A percentile compares a stretch with the other conserved stretches of the same genome.
These are phyloP conservation scores for Camelina hispida DNA, from an alignment of 345 rosid species.

Conservation along the genomic window DNA sequence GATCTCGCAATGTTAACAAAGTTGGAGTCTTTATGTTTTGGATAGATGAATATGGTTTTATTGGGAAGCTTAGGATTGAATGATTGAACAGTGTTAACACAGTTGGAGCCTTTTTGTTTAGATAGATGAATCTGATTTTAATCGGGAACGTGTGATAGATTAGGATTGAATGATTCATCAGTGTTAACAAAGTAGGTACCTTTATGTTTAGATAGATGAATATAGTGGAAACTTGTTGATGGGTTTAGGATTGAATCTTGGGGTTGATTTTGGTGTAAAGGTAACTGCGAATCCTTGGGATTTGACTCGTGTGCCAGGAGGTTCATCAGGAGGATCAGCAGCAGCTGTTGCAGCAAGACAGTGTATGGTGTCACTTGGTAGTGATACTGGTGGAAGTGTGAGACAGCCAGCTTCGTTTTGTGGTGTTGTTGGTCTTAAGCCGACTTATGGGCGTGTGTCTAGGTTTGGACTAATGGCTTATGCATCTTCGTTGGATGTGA, in stretches of 20 bases:
- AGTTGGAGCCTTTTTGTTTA: background rate
- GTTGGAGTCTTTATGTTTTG: background rate
- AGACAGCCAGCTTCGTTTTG: constrained; percentile 97
- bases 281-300: constrained; percentile 97
- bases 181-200: background rate
- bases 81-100: background rate
- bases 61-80: background rate
- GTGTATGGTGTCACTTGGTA: constrained; percentile 86
- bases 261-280: constrained; percentile 51
- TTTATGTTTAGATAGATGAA: background rate
- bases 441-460: constrained; percentile 94
- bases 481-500: constrained; percentile 91
- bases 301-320: constrained; percentile 86
- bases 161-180: background rate
- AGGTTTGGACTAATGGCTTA: constrained; percentile 95
- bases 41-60: background rate
- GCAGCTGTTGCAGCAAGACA: constrained; percentile 96
- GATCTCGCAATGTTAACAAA: background rate
- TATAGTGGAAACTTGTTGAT: background rate
- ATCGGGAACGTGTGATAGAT: background rate
- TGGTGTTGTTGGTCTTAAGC: constrained; percentile 95
- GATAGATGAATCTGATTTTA: background rate
- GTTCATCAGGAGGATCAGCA: constrained; percentile 96
- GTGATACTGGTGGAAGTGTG: constrained; percentile 99
- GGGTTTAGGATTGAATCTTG: constrained; percentile 29